Conservation (phyloP, 345 rosid species). For the Boechera divaricarpa region DNA sequence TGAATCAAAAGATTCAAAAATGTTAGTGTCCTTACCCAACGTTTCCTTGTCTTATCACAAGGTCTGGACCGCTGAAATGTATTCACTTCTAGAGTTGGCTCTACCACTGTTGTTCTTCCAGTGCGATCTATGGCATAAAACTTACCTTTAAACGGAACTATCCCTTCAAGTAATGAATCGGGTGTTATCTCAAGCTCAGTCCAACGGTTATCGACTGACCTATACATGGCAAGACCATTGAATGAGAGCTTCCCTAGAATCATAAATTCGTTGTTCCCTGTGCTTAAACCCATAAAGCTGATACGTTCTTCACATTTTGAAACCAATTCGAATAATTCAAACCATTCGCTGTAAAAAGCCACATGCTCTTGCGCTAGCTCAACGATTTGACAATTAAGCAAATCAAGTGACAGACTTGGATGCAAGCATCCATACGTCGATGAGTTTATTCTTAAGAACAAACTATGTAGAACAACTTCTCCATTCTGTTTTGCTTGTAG, state of each 20-base stretch:
- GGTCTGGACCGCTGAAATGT: slow-evolving; percentile 29
- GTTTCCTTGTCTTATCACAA: slow-evolving; percentile 23
- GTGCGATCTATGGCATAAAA: slow-evolving; percentile 20
- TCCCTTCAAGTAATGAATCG: neutral
- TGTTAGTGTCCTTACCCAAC: slow-evolving; percentile 32
- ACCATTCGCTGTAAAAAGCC: slow-evolving; percentile 21
- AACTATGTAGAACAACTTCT: slow-evolving; percentile 8
- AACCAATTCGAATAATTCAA: neutral
- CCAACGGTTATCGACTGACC: slow-evolving; percentile 28
- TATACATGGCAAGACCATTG: slow-evolving; percentile 6
- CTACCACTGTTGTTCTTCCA: slow-evolving; percentile 31
- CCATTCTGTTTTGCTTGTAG: slow-evolving; percentile 23
- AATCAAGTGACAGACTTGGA: slow-evolving; percentile 25
- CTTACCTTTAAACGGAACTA: slow-evolving; percentile 16
- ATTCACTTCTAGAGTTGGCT: slow-evolving; percentile 21
- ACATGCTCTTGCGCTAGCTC: slow-evolving; percentile 36
- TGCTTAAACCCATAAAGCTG: slow-evolving; percentile 1
- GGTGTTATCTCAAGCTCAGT: slow-evolving; percentile 21
- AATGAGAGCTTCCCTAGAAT: slow-evolving; percentile 2
- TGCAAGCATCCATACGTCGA: neutral
- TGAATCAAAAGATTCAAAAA: neutral
- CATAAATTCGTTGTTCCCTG: neutral
- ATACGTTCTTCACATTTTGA: neutral
- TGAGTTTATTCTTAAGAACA: slow-evolving; percentile 4
- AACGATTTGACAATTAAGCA: slow-evolving; percentile 22